Conservation (phyloP, 345 rosid species). For the Eucalyptus pumila region DNA sequence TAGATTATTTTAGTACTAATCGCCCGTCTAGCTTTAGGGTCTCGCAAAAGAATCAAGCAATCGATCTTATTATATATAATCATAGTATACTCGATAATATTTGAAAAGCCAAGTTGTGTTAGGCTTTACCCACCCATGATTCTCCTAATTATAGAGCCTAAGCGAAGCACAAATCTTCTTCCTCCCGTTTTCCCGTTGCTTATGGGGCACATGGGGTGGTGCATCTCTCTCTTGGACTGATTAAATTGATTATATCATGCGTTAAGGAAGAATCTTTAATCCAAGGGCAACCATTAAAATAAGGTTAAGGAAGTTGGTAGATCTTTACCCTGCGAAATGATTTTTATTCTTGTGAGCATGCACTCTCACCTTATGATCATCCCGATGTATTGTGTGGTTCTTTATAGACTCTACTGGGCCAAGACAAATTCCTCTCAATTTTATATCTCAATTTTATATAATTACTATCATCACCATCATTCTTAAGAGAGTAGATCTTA, state of each 20-base stretch:
- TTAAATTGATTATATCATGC: neutral
- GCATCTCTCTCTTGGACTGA: conserved; percentile 4
- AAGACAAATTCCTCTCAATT: neutral
- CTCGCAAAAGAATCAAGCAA: neutral
- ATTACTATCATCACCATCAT: neutral
- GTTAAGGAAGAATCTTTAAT: neutral
- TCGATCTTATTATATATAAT: neutral
- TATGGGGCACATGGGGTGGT: neutral
- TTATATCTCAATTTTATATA: neutral
- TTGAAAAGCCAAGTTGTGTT: neutral
- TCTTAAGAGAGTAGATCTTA: neutral
- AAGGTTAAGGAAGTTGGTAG: neutral
- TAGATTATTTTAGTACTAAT: neutral
- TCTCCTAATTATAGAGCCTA: neutral
- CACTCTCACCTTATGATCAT: neutral
- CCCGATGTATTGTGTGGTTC: neutral
- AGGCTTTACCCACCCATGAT: neutral
- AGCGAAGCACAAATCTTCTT: neutral
- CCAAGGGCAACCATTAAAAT: neutral
- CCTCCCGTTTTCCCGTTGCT: neutral
- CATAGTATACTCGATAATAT: neutral
- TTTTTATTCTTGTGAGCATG: conserved; percentile 14
- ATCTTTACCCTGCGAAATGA: conserved; percentile 13
- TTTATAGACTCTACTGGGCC: neutral
- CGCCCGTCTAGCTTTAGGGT: neutral